A percentile compares a stretch with the other conserved stretches of the same genome.
Conservation (phyloP, 768 basidiomycete genomes). For the Mycena galopus region DNA sequence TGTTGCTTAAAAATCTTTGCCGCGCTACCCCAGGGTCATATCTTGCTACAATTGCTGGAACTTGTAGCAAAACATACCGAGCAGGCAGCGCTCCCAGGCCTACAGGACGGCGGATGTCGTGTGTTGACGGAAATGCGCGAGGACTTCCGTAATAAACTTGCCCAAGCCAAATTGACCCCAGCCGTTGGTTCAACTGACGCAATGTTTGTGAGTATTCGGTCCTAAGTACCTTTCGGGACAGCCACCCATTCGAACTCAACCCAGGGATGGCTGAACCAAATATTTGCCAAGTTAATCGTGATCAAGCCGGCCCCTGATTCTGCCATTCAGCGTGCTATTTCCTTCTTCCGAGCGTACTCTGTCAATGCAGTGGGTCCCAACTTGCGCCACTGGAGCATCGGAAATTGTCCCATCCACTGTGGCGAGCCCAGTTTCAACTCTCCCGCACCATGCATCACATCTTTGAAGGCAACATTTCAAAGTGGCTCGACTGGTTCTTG, state of each 20-base stretch:
- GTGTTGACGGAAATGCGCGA: background rate
- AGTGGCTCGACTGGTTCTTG: slow-evolving; percentile 20
- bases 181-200: background rate
- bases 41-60: background rate
- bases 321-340: background rate
- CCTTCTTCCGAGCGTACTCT: slow-evolving; percentile 5
- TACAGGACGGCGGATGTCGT: background rate
- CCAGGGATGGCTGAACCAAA: slow-evolving; percentile 20
- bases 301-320: background rate
- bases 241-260: background rate
- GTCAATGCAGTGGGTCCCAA: slow-evolving; percentile 9
- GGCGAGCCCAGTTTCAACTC: slow-evolving; percentile 14
- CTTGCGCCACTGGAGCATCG: slow-evolving; percentile 17
- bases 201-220: slow-evolving; percentile 3
- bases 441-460: background rate
- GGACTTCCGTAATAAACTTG: background rate
- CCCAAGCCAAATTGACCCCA: background rate
- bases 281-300: background rate
- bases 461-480: background rate
- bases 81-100: background rate
- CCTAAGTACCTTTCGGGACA: background rate
- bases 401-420: slow-evolving; percentile 18
- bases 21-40: background rate
- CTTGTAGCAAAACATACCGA: background rate
- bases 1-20: background rate